These are phyloP conservation scores for Ceratobasidium sp. DNA, from an alignment of 1,284 basidiomycete genomes.

Conservation along the genomic window DNA sequence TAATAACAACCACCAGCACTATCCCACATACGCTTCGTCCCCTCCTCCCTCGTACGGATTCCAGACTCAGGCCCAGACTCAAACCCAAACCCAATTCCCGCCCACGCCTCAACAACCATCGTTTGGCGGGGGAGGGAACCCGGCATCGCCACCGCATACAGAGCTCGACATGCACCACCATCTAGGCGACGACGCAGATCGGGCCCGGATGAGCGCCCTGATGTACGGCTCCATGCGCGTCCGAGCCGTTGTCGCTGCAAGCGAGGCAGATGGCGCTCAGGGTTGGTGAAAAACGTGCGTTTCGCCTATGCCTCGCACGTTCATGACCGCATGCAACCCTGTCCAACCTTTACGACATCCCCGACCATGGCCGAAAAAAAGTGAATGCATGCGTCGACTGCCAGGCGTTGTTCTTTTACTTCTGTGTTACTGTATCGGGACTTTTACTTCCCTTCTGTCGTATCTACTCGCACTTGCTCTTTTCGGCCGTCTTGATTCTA, in stretches of 20 bases:
- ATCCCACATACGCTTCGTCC: background rate
- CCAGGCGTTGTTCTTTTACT: background rate
- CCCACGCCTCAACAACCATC: constrained; percentile 9
- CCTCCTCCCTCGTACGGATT: constrained; percentile 9
- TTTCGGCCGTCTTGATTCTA: background rate
- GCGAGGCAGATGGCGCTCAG: constrained; percentile 31
- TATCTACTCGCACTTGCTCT: background rate
- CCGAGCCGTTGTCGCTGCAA: constrained; percentile 24
- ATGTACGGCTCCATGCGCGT: constrained; percentile 44
- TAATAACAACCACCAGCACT: background rate
- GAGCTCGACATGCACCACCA: constrained; percentile 19
- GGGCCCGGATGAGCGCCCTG: constrained; percentile 39
- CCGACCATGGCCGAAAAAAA: background rate
- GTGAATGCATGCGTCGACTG: background rate
- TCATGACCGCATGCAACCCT: background rate
- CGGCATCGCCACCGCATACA: background rate
- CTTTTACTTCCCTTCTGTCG: no score
- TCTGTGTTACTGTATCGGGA: no score
- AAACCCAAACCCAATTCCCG: constrained; percentile 13
- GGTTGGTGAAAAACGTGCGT: constrained; percentile 27
- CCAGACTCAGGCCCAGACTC: background rate
- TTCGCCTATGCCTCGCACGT: background rate
- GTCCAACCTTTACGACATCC: background rate
- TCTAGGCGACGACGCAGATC: constrained; percentile 28
- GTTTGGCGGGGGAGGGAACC: background rate